Conservation (phyloP, 257 asterid species). For the Fraxinus pennsylvanica region DNA sequence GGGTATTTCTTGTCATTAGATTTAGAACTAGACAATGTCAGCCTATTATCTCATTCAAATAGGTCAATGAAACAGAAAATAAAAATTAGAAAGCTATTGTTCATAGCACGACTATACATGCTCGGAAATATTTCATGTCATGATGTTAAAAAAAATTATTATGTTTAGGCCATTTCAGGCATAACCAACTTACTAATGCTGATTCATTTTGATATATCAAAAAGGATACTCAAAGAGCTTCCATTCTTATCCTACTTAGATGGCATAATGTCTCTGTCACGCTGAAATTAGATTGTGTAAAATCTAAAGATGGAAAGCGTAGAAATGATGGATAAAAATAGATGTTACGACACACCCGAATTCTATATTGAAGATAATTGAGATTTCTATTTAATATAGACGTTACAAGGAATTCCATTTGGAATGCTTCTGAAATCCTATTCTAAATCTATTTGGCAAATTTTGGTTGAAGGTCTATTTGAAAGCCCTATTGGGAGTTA, state of each 20-base stretch:
- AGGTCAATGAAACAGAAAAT: neutral
- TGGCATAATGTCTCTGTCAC: neutral
- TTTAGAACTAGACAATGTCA: neutral
- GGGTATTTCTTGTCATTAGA: neutral
- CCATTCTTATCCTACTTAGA: neutral
- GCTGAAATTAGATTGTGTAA: neutral
- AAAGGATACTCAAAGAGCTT: neutral
- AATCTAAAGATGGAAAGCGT: constrained; percentile 4
- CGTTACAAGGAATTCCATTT: no score
- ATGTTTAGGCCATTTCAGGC: neutral
- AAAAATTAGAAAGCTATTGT: neutral
- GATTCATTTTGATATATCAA: neutral
- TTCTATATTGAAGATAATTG: no score
- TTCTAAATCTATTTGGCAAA: no score
- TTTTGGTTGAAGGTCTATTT: no score
- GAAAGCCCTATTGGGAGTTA: no score
- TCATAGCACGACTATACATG: neutral
- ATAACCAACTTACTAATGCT: neutral
- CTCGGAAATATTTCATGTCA: neutral
- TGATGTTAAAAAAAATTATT: neutral
- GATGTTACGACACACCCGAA: no score
- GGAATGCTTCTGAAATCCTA: no score
- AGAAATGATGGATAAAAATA: neutral
- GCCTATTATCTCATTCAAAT: neutral
- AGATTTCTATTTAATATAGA: no score